Evolutionary conservation across 2,329 filamentous ascomycete species (phyloP).

Genomic region (Apiospora hydei): DNA sequence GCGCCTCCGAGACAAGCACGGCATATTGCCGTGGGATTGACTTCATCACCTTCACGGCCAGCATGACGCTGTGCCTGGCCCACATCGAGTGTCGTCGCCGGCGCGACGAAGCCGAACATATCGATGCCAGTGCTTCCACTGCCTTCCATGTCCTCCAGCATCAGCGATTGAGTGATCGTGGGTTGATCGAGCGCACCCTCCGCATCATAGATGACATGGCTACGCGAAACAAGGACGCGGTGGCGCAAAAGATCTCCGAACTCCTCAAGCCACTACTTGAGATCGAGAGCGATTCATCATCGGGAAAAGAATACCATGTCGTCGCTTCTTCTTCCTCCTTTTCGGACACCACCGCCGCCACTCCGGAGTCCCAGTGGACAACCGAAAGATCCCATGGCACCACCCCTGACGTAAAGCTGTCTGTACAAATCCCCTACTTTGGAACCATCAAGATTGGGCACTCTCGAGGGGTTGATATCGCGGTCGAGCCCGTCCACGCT

Average conservation of each 20-base stretch:
- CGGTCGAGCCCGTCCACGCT: neutral
- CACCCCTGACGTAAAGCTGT: constrained; percentile 33
- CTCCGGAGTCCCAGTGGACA: constrained; percentile 23
- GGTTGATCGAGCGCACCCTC: constrained; percentile 24
- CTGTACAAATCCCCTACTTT: constrained; percentile 52
- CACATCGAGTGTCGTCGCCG: constrained; percentile 44
- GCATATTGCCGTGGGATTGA: constrained; percentile 52
- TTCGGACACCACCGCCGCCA: neutral
- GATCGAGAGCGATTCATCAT: constrained; percentile 41
- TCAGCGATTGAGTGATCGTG: constrained; percentile 24
- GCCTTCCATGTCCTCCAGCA: constrained; percentile 32
- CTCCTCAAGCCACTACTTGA: constrained; percentile 41
- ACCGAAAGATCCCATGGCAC: constrained; percentile 21
- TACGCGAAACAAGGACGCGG: constrained; percentile 36
- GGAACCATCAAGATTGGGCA: constrained; percentile 43
- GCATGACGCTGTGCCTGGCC: constrained; percentile 48
- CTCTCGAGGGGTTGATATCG: neutral
- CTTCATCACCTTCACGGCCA: constrained; percentile 50
- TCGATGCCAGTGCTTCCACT: neutral
- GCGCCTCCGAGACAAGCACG: constrained; percentile 37
- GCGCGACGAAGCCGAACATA: constrained; percentile 20
- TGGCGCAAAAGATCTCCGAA: constrained; percentile 39
- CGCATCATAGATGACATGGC: constrained; percentile 31
- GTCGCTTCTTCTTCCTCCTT: neutral
- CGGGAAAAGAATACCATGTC: constrained; percentile 38